Percentiles rank a stretch among this genome's conserved stretches.
These are phyloP conservation scores for Globisporangium spinosum DNA, from an alignment of 352 stramenopile species.

Conservation along the genomic window DNA sequence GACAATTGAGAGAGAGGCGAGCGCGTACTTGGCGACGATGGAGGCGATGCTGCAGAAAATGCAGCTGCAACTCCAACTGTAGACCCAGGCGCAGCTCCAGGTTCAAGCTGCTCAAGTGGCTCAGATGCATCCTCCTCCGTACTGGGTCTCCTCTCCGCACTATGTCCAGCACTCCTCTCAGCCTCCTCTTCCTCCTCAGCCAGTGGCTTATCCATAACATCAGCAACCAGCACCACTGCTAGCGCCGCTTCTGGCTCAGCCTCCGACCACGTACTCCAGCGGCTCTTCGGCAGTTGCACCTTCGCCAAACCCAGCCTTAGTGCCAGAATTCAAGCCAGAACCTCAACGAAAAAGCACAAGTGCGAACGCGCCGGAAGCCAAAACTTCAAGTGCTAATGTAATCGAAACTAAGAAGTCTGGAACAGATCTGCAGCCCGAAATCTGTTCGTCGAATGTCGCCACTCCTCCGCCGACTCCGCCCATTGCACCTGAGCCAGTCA, in stretches of 20 bases:
- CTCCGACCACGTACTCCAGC: background rate
- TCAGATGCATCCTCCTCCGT: conserved; percentile 10
- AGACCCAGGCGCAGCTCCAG: conserved; percentile 26
- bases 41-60: conserved; percentile 60
- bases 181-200: background rate
- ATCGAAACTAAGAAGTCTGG: background rate
- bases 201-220: background rate
- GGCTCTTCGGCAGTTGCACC: background rate
- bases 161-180: background rate
- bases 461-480: too few relatives aligned
- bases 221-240: background rate
- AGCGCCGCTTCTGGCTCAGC: background rate
- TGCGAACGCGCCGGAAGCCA: background rate
- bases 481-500: background rate
- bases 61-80: conserved; percentile 57
- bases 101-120: conserved; percentile 15
- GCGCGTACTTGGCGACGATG: conserved; percentile 38
- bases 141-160: conserved; percentile 15
- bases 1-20: conserved; percentile 27
- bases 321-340: background rate
- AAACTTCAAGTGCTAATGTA: background rate
- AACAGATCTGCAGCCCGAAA: background rate
- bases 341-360: background rate
- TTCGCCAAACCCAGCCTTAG: background rate
- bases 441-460: background rate